Evolutionary conservation across 371 early-diverging fungal species (phyloP), one percentile per base, ranked within the genome.

Genomic region (Rhizopus sp.): DNA sequence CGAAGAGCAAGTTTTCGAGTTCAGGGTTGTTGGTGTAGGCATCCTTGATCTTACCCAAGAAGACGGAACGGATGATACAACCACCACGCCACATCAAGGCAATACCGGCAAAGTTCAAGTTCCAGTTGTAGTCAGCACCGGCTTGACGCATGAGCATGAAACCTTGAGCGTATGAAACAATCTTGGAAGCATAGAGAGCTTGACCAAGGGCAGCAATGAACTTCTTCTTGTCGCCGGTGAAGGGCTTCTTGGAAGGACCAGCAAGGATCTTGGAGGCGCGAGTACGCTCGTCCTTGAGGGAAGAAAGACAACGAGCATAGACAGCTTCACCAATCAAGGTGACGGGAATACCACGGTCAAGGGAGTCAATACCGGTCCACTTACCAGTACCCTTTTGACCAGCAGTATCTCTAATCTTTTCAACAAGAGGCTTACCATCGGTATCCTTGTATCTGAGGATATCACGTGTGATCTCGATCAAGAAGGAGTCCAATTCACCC

Each of bases 371-470:
- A 63, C 93, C 97, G 47, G 98, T 97, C 98, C 97, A 97, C 81
- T 95, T 97, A 60, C 99, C 99, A 41, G 99, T 99, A 66, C 99
- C 99, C 87, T 99, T 99, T 86, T 96, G 98, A 55, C 96, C 98
- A 66, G 98, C 97, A 55, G 91, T 88, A 69, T 99, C 99, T 58
- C 90, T 85, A 76, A 99, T 98, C 87, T 93, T 90, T 70, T 95
- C 94, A 50, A 99, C 93, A 53, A 98, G 75, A 45, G 91, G 86
- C 48, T 64, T 63, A 60, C 95, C 94, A 73, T 94, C 94, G 9
- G 81, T 75, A 59, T 95, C 93, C 81, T 92, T 93, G 88, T 82
- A 97, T 66, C 82, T 82, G 69, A 99, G 77, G 64, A 99, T 97
- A 62, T 95, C 93, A 60, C 85, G 80, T 33, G 96, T 93, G 58